Evolutionary conservation across 2,329 filamentous ascomycete species (phyloP).

Genomic region (Aspergillus japonicus): DNA sequence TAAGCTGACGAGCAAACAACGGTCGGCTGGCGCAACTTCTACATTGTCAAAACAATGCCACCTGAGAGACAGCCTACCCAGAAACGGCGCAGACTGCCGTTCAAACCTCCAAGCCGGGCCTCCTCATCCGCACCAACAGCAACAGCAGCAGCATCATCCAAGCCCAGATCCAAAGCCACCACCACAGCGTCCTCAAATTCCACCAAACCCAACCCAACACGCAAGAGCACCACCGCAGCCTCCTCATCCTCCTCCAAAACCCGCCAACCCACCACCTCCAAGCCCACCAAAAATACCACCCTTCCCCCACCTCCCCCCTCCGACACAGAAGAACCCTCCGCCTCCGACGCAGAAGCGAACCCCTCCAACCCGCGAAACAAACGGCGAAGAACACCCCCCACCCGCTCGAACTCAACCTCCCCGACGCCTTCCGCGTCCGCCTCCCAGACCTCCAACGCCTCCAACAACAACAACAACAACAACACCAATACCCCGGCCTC

Average conservation of each 20-base stretch:
- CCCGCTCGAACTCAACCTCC: neutral
- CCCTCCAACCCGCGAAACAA: neutral
- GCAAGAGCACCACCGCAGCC: constrained; percentile 11
- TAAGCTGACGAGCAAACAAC: neutral
- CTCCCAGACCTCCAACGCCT: constrained; percentile 1
- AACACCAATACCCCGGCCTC: too few species aligned
- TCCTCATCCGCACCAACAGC: constrained; percentile 21
- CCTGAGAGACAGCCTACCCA: constrained; percentile 30
- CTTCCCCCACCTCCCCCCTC: neutral
- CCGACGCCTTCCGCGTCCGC: constrained; percentile 9
- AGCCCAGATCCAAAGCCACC: constrained; percentile 10
- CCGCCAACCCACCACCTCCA: constrained; percentile 7
- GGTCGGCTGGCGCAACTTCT: too few species aligned
- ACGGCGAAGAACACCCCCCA: constrained; percentile 5
- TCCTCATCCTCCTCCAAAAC: constrained; percentile 12
- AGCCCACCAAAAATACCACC: constrained; percentile 11
- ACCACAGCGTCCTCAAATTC: too few species aligned
- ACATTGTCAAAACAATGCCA: constrained; percentile 22
- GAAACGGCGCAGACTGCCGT: constrained; percentile 43
- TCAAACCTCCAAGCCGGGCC: constrained; percentile 45
- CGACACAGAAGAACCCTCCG: constrained; percentile 16
- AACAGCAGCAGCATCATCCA: constrained; percentile 17
- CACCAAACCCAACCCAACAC: too few species aligned
- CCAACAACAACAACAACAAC: neutral
- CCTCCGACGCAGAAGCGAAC: neutral